Conservation (phyloP, 345 rosid genomes). For the Arabidopsis arenosa region DNA sequence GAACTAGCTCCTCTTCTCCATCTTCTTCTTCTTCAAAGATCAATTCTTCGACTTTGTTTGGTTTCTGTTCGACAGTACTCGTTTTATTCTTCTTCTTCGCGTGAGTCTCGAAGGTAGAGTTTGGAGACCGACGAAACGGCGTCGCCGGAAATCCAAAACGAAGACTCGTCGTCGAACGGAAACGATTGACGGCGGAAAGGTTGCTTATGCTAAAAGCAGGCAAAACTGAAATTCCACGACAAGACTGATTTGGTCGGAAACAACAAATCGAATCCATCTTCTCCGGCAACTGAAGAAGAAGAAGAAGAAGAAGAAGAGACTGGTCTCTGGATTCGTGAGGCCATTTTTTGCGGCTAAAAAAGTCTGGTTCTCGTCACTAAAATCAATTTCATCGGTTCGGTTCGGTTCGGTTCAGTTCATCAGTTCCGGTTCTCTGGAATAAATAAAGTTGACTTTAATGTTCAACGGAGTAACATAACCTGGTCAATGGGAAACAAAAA, state of each 20-base stretch:
- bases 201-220: neutral
- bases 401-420: slow-evolving; percentile 29
- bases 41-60: slow-evolving; percentile 52
- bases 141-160: slow-evolving; percentile 26
- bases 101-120: slow-evolving; percentile 25
- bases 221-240: slow-evolving; percentile 7
- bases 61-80: slow-evolving; percentile 49
- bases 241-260: slow-evolving; percentile 37
- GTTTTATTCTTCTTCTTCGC: slow-evolving; percentile 60
- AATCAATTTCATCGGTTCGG: slow-evolving; percentile 8
- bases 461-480: neutral
- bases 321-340: neutral
- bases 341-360: slow-evolving; percentile 24
- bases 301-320: slow-evolving; percentile 6
- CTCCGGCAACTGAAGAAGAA: slow-evolving; percentile 5
- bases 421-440: neutral
- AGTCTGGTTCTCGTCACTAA: neutral
- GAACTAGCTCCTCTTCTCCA: slow-evolving; percentile 56
- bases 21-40: slow-evolving; percentile 51
- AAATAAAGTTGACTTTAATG: neutral
- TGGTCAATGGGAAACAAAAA: neutral
- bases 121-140: slow-evolving; percentile 38
- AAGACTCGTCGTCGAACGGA: slow-evolving; percentile 27
- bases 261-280: slow-evolving; percentile 51
- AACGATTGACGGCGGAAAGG: slow-evolving; percentile 35